A percentile compares a stretch with the other conserved stretches of the same genome.
Evolutionary conservation across 75 land plant species (phyloP).

Genomic region (Gnetum montanum): DNA sequence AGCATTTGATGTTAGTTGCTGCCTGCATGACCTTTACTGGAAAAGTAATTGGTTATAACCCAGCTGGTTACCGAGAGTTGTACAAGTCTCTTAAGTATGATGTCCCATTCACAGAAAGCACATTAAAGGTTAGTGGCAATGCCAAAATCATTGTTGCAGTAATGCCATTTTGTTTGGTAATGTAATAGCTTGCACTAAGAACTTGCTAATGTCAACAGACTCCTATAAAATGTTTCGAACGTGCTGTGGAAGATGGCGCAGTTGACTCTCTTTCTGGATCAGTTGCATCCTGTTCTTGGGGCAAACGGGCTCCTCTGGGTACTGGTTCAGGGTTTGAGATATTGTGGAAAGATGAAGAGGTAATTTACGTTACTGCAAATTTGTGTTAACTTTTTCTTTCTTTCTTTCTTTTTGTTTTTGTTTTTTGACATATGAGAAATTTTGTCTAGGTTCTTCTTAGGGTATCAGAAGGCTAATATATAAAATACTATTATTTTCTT

Average conservation of each 20-base stretch:
- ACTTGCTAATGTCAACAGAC: constrained; percentile 25
- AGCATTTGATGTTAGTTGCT: constrained; percentile 61
- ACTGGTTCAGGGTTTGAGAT: constrained; percentile 74
- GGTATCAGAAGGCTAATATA: not conserved
- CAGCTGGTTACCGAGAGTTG: constrained; percentile 60
- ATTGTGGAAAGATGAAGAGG: constrained; percentile 41
- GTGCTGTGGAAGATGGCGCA: constrained; percentile 57
- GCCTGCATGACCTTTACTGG: constrained; percentile 75
- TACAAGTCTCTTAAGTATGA: constrained; percentile 38
- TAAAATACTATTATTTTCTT: not conserved
- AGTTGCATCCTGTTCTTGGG: constrained; percentile 72
- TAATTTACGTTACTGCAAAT: constrained; percentile 1
- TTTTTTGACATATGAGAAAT: not conserved
- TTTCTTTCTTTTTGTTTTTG: not conserved
- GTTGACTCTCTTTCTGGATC: constrained; percentile 48
- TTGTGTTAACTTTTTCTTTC: not conserved
- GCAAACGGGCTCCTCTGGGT: constrained; percentile 63
- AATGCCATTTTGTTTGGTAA: too few species aligned
- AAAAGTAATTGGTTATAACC: constrained; percentile 65
- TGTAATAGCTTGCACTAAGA: too few species aligned
- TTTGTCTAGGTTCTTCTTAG: not conserved
- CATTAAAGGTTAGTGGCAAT: constrained; percentile 62
- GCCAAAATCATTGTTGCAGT: not conserved
- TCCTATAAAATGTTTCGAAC: constrained; percentile 62
- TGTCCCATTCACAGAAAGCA: constrained; percentile 77